These are phyloP conservation scores for Pestalotiopsis fici DNA, from an alignment of 2,329 filamentous ascomycete species.

Conservation along the genomic window DNA sequence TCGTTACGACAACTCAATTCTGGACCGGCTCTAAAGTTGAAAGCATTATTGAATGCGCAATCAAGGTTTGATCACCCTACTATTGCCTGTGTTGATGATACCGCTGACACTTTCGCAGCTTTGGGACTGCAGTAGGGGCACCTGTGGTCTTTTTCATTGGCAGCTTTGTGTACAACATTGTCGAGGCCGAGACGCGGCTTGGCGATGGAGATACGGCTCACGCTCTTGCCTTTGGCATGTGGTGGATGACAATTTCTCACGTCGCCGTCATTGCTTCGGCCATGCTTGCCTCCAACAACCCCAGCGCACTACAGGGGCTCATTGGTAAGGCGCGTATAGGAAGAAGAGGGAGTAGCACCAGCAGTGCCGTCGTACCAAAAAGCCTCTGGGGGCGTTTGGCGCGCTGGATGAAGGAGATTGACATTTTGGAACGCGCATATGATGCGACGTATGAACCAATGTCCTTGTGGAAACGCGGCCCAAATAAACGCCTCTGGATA, in stretches of 20 bases:
- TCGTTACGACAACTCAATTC: background rate
- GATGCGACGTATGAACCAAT: background rate
- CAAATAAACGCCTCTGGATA: conserved; percentile 16
- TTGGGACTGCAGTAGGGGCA: conserved; percentile 29
- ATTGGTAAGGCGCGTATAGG: conserved; percentile 10
- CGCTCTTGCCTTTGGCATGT: conserved; percentile 32
- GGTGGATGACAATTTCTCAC: conserved; percentile 35
- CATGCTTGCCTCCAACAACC: conserved; percentile 31
- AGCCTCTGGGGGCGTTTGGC: background rate
- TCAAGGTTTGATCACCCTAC: background rate
- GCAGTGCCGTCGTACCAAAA: background rate
- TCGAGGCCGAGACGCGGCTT: conserved; percentile 25
- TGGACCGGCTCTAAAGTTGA: background rate
- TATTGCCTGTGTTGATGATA: too few species aligned
- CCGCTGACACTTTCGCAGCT: conserved; percentile 16
- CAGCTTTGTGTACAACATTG: conserved; percentile 28
- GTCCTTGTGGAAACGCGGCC: background rate
- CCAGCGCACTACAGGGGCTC: conserved; percentile 28
- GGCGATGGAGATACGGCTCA: conserved; percentile 32
- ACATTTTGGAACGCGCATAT: background rate
- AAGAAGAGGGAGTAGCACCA: background rate
- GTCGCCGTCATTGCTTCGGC: conserved; percentile 32
- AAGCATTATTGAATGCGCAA: background rate
- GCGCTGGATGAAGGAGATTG: background rate
- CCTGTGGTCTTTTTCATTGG: conserved; percentile 31